These are phyloP conservation scores for Bauhinia variegata DNA, from an alignment of 306 rosid species.

Conservation along the genomic window DNA sequence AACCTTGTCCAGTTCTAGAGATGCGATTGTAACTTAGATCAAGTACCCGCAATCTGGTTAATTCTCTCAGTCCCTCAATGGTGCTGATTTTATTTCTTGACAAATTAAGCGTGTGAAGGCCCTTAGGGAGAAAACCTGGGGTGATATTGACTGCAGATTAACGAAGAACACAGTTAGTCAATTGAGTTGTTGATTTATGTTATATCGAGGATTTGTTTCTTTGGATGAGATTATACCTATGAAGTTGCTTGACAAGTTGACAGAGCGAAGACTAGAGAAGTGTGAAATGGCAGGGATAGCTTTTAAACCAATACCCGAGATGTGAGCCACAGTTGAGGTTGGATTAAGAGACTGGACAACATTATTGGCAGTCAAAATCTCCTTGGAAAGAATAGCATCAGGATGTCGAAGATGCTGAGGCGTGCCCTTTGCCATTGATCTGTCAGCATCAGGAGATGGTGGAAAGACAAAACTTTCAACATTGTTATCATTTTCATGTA, in stretches of 20 bases:
- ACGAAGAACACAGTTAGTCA: conserved; percentile 32
- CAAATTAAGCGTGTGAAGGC: conserved; percentile 77
- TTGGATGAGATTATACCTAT: conserved; percentile 57
- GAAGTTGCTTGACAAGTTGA: conserved; percentile 78
- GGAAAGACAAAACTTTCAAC: conserved; percentile 50
- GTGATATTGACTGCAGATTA: conserved; percentile 61
- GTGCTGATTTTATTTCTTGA: conserved; percentile 80
- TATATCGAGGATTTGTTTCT: not conserved
- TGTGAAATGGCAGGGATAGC: conserved; percentile 75
- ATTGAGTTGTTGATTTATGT: conserved; percentile 4
- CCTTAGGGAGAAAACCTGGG: conserved; percentile 78
- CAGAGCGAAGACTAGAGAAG: conserved; percentile 65
- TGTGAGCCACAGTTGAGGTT: conserved; percentile 75
- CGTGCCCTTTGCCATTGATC: conserved; percentile 45
- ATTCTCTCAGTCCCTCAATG: conserved; percentile 73
- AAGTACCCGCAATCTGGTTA: conserved; percentile 67
- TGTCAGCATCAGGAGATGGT: conserved; percentile 48
- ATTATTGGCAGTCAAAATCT: conserved; percentile 63
- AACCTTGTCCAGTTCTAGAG: conserved; percentile 84
- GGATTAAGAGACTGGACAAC: conserved; percentile 69
- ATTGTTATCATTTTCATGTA: conserved; percentile 41
- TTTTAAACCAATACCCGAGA: conserved; percentile 67
- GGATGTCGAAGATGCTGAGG: conserved; percentile 40
- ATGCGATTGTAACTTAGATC: conserved; percentile 88
- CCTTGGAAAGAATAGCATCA: conserved; percentile 58